phyloP scores from a whole-genome alignment of 371 early-diverging fungal species.

The Mucor irregularis region DNA sequence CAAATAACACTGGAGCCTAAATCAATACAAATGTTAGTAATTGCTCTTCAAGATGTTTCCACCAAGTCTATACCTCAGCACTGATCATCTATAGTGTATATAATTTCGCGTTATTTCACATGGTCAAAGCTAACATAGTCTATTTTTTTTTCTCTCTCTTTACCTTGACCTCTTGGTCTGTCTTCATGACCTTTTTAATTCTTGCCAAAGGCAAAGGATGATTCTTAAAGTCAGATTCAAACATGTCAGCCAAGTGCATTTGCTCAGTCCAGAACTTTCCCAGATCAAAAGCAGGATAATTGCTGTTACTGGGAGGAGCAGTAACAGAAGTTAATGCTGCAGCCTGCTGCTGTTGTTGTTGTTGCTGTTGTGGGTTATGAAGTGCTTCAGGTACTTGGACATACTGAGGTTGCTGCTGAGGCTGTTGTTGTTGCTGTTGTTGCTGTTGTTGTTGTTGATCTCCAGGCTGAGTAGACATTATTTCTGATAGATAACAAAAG shows the following conservation, averaged over 20 bases:
- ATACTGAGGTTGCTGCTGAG: slow-evolving; percentile 4
- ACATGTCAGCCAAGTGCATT: slow-evolving; percentile 30
- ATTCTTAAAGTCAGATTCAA: slow-evolving; percentile 82
- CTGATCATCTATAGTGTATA: slow-evolving; percentile 36
- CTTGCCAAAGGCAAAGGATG: slow-evolving; percentile 97
- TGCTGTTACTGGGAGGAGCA: slow-evolving; percentile 10
- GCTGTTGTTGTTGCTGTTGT: not conserved
- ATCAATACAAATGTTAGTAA: not conserved
- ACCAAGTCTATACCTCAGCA: slow-evolving; percentile 30
- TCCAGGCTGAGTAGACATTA: slow-evolving; percentile 12
- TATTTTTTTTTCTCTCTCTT: not conserved
- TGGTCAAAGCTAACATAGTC: not conserved
- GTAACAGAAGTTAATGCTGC: not conserved
- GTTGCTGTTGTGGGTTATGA: slow-evolving; percentile 1
- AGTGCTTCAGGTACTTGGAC: slow-evolving; percentile 5
- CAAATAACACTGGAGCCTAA: slow-evolving; percentile 93
- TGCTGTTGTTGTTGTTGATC: slow-evolving; percentile 9
- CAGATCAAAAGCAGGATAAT: slow-evolving; percentile 50
- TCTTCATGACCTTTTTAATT: slow-evolving; percentile 99
- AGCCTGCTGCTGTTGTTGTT: not conserved
- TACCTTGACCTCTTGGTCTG: slow-evolving; percentile 97
- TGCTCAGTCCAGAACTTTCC: slow-evolving; percentile 53
- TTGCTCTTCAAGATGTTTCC: not conserved
- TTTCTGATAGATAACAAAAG: too few species aligned
- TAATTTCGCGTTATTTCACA: not conserved